Evolutionary conservation across 2,329 filamentous ascomycete species (phyloP).

Genomic region (Aureobasidium sp.): DNA sequence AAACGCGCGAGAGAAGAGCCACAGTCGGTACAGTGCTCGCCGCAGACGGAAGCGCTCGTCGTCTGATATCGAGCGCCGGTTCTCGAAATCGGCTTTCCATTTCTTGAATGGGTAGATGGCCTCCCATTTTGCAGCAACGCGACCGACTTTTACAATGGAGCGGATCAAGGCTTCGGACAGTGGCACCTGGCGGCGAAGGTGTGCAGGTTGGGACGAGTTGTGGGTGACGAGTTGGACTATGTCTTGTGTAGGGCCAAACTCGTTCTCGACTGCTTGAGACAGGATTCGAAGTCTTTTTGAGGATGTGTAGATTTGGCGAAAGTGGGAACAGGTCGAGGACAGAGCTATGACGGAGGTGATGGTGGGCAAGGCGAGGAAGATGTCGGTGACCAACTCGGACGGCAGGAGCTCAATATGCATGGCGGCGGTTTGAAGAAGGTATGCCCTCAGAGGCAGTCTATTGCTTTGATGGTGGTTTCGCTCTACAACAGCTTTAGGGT

Average conservation of each 20-base stretch:
- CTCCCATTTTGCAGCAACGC: slow-evolving; percentile 51
- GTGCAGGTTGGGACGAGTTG: slow-evolving; percentile 53
- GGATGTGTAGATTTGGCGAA: slow-evolving; percentile 46
- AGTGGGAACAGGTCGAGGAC: slow-evolving; percentile 48
- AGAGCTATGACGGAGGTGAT: slow-evolving; percentile 49
- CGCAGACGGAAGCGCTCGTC: slow-evolving; percentile 47
- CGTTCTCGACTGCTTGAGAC: slow-evolving; percentile 44
- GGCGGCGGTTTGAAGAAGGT: background rate
- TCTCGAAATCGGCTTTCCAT: slow-evolving; percentile 52
- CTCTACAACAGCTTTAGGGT: background rate
- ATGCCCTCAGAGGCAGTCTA: background rate
- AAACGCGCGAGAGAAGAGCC: slow-evolving; percentile 55
- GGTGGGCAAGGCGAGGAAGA: slow-evolving; percentile 48
- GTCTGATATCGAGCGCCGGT: slow-evolving; percentile 46
- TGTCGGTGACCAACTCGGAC: slow-evolving; percentile 52
- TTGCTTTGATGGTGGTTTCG: background rate
- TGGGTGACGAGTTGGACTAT: slow-evolving; percentile 54
- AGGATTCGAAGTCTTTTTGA: slow-evolving; percentile 51
- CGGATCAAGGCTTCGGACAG: slow-evolving; percentile 50
- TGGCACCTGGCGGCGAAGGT: slow-evolving; percentile 45
- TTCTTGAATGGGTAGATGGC: slow-evolving; percentile 58
- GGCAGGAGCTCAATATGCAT: slow-evolving; percentile 52
- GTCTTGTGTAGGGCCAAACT: slow-evolving; percentile 53
- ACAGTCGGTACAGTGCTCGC: slow-evolving; percentile 53
- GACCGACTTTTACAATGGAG: slow-evolving; percentile 49